These are phyloP conservation scores for Prunus campanulata DNA, from an alignment of 306 rosid genomes.

Conservation along the genomic window DNA sequence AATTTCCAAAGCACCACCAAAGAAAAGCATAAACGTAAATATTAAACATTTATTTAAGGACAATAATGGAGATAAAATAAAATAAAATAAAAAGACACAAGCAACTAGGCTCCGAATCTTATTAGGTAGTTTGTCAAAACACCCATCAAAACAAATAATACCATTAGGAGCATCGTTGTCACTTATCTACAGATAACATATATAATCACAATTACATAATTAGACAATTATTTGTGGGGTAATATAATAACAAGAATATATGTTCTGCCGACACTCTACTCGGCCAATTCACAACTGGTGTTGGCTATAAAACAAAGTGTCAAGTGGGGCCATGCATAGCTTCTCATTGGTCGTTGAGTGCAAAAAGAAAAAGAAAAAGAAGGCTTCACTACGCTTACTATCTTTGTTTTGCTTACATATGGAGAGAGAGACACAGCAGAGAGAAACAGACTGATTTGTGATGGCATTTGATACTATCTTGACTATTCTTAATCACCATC, in stretches of 20 bases:
- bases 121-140: slow-evolving; percentile 15
- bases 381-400: neutral
- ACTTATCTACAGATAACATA: neutral
- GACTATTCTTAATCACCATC: neutral
- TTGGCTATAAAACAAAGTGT: slow-evolving; percentile 1
- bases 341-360: slow-evolving; percentile 5
- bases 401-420: neutral
- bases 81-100: neutral
- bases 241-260: neutral
- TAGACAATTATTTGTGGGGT: neutral
- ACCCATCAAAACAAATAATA: neutral
- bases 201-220: neutral
- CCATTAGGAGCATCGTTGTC: slow-evolving; percentile 4
- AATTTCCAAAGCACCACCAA: neutral
- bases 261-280: slow-evolving; percentile 8
- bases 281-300: neutral
- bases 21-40: neutral
- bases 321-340: slow-evolving; percentile 1
- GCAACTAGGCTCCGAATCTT: slow-evolving; percentile 13
- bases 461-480: neutral
- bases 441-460: neutral
- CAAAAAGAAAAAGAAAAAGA: neutral
- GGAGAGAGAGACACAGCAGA: neutral
- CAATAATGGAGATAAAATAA: neutral
- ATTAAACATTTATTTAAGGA: too few relatives aligned